A percentile compares a stretch with the other conserved stretches of the same genome.
Evolutionary conservation across 106 monocot genomes (phyloP).

Genomic region (Gastrodia elata): DNA sequence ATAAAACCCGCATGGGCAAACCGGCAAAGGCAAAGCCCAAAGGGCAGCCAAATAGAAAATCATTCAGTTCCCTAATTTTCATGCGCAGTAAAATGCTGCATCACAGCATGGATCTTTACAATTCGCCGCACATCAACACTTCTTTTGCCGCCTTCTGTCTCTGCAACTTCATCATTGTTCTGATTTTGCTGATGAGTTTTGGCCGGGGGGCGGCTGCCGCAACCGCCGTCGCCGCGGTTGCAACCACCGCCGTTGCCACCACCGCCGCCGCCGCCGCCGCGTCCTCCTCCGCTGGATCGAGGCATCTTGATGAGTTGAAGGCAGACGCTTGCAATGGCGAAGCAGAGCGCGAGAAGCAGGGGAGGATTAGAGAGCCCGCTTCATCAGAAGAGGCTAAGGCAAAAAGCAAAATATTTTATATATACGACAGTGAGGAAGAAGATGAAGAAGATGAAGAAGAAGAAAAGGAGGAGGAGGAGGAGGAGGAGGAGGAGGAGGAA

Average conservation of each 20-base stretch:
- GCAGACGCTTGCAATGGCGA: neutral
- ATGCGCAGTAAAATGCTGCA: neutral
- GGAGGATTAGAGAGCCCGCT: no score
- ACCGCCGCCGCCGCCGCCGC: neutral
- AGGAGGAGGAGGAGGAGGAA: neutral
- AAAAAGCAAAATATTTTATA: neutral
- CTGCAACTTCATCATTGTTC: constrained; percentile 5
- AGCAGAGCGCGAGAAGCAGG: neutral
- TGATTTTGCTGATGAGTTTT: neutral
- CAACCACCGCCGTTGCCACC: neutral
- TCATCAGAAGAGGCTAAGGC: neutral
- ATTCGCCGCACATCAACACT: neutral
- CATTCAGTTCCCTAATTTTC: neutral
- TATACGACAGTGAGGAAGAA: neutral
- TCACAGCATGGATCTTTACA: neutral
- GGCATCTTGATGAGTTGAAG: neutral
- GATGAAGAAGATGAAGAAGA: neutral
- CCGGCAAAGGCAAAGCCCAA: neutral
- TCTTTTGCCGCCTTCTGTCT: constrained; percentile 6
- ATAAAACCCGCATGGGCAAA: no score
- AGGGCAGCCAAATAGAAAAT: no score
- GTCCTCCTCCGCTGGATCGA: no score
- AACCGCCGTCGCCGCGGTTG: neutral
- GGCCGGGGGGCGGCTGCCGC: neutral
- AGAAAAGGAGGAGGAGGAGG: neutral